phyloP scores from a whole-genome alignment of 495 filamentous ascomycete species.

The Cercophora scortea region DNA sequence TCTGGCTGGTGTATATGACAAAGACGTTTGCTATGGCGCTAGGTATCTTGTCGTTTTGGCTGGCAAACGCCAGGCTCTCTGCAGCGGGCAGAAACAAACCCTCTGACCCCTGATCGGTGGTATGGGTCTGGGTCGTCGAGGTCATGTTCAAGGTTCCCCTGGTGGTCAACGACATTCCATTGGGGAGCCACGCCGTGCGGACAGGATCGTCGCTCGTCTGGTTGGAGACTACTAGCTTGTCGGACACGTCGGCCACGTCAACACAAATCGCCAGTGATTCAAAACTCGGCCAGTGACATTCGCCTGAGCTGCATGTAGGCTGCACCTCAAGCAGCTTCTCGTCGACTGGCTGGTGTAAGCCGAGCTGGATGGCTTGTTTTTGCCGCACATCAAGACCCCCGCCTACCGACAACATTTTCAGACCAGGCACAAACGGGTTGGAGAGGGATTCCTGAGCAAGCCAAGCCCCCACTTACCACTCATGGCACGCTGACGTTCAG shows the following conservation, averaged over 20 bases:
- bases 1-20: slow-evolving; percentile 17
- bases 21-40: slow-evolving; percentile 18
- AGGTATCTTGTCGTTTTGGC: slow-evolving; percentile 4
- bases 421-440: no score
- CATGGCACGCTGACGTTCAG: neutral
- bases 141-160: slow-evolving; percentile 19
- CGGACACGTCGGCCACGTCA: slow-evolving; percentile 28
- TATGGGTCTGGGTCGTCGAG: neutral
- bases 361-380: slow-evolving; percentile 32
- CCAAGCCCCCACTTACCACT: neutral
- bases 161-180: slow-evolving; percentile 12
- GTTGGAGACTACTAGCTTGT: slow-evolving; percentile 14
- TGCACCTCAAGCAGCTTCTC: slow-evolving; percentile 4
- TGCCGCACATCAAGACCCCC: slow-evolving; percentile 21
- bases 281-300: slow-evolving; percentile 36
- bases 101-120: neutral
- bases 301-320: slow-evolving; percentile 33
- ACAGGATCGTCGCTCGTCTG: slow-evolving; percentile 2
- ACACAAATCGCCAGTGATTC: slow-evolving; percentile 40
- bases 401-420: neutral
- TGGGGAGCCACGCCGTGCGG: slow-evolving; percentile 15
- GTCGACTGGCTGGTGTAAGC: slow-evolving; percentile 27
- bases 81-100: slow-evolving; percentile 8
- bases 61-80: slow-evolving; percentile 13
- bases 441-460: no score